phyloP scores from a whole-genome alignment of 2,329 filamentous ascomycete species.

The Cordyceps militaris region DNA sequence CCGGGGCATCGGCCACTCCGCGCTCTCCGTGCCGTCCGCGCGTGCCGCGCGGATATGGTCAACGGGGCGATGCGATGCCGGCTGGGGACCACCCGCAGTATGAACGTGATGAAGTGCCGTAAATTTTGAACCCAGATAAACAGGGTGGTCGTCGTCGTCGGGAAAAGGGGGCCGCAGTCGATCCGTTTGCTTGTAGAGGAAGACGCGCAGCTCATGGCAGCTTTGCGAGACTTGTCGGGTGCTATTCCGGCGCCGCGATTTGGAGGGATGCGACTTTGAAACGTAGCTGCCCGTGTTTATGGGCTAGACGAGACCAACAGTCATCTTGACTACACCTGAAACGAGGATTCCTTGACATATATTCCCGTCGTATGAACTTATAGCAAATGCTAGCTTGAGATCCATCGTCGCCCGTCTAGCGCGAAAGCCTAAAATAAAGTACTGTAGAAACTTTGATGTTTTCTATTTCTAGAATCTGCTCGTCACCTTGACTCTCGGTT shows the following conservation, averaged over 20 bases:
- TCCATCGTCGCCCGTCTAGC: too few relatives aligned
- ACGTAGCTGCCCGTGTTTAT: neutral
- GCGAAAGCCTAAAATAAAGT: too few relatives aligned
- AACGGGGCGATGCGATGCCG: slow-evolving; percentile 33
- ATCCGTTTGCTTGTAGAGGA: neutral
- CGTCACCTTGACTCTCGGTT: too few relatives aligned
- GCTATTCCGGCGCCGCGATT: neutral
- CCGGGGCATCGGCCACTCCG: slow-evolving; percentile 37
- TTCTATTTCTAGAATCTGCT: too few relatives aligned
- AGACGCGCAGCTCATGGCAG: neutral
- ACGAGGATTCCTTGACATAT: neutral
- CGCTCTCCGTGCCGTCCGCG: slow-evolving; percentile 28
- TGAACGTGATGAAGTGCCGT: neutral
- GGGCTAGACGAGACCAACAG: neutral
- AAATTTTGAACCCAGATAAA: neutral
- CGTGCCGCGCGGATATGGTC: slow-evolving; percentile 31
- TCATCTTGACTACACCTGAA: neutral
- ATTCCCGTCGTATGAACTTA: too few relatives aligned
- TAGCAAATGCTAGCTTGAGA: too few relatives aligned
- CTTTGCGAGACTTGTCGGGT: neutral
- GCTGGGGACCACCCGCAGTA: slow-evolving; percentile 12
- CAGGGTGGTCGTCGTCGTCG: neutral
- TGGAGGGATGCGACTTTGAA: neutral
- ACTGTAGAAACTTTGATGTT: too few relatives aligned
- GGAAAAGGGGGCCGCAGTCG: neutral